These are phyloP conservation scores for Zygosaccharomyces rouxii DNA, from an alignment of 805 yeast species.

Conservation along the genomic window DNA sequence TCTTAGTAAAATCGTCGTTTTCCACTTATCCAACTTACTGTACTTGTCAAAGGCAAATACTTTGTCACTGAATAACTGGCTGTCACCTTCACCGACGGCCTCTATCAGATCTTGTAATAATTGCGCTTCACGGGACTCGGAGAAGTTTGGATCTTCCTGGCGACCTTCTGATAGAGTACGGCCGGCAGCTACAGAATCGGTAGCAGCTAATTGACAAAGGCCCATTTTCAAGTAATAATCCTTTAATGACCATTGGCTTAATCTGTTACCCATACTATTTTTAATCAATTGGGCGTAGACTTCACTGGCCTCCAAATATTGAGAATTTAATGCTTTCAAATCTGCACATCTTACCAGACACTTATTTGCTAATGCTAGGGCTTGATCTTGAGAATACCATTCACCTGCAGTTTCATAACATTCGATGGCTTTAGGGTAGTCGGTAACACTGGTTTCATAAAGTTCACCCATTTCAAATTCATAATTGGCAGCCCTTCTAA, in stretches of 20 bases:
- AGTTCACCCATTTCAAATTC: conserved; percentile 85
- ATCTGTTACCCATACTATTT: conserved; percentile 64
- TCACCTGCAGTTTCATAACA: conserved; percentile 93
- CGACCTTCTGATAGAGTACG: conserved; percentile 60
- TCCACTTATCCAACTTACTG: conserved; percentile 84
- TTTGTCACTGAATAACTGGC: conserved; percentile 66
- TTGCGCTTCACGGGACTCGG: conserved; percentile 66
- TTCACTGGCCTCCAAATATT: conserved; percentile 70
- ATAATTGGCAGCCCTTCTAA: conserved; percentile 93
- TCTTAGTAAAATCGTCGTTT: conserved; percentile 75
- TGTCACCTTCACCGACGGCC: conserved; percentile 75
- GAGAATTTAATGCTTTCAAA: conserved; percentile 69
- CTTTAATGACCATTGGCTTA: conserved; percentile 87
- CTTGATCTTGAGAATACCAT: conserved; percentile 91
- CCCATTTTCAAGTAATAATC: conserved; percentile 85
- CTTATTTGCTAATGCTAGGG: conserved; percentile 84
- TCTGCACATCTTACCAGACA: conserved; percentile 89
- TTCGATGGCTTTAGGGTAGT: conserved; percentile 61
- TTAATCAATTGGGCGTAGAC: conserved; percentile 75
- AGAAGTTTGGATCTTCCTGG: conserved; percentile 73
- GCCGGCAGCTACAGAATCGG: conserved; percentile 81
- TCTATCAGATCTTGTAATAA: conserved; percentile 62
- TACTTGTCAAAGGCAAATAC: conserved; percentile 84
- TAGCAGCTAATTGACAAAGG: conserved; percentile 76
- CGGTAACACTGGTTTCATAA: conserved; percentile 71